These are phyloP conservation scores for Terana coerulea DNA, from an alignment of 768 basidiomycete genomes.

Conservation along the genomic window DNA sequence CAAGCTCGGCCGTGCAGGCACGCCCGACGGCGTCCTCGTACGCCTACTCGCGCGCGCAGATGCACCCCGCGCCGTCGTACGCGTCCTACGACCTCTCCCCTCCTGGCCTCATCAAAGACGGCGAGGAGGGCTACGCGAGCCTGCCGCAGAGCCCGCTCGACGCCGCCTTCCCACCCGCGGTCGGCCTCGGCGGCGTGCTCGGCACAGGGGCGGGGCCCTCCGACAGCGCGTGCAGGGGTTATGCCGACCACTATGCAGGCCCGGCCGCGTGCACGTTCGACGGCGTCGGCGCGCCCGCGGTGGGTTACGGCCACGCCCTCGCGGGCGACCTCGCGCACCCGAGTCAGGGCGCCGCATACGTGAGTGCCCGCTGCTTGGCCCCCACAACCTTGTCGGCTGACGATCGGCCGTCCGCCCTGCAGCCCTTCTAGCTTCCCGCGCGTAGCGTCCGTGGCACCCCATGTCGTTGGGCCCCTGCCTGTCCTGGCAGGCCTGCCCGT, in stretches of 20 bases:
- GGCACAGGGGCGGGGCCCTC: slow-evolving; percentile 6
- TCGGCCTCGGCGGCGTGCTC: slow-evolving; percentile 1
- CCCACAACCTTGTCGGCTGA: neutral
- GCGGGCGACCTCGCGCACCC: neutral
- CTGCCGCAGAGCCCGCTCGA: slow-evolving; percentile 25
- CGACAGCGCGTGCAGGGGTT: slow-evolving; percentile 4
- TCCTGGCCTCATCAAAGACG: slow-evolving; percentile 20
- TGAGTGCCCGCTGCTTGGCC: neutral
- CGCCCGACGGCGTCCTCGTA: slow-evolving; percentile 8
- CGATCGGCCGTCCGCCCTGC: neutral
- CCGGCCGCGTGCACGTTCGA: neutral
- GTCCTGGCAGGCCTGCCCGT: neutral
- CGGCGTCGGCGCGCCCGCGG: neutral
- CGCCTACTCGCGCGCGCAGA: slow-evolving; percentile 8
- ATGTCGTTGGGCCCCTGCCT: neutral
- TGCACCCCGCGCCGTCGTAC: neutral
- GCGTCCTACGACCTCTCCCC: slow-evolving; percentile 11
- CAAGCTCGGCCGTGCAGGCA: neutral
- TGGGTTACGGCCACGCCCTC: neutral
- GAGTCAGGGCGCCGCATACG: slow-evolving; percentile 2
- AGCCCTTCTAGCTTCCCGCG: neutral
- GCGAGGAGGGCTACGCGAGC: slow-evolving; percentile 26
- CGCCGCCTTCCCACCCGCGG: slow-evolving; percentile 10
- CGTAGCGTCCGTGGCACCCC: neutral
- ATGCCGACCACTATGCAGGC: neutral